Conservation (phyloP, 2,329 filamentous ascomycete genomes). For the Colletotrichum endophyticum region DNA sequence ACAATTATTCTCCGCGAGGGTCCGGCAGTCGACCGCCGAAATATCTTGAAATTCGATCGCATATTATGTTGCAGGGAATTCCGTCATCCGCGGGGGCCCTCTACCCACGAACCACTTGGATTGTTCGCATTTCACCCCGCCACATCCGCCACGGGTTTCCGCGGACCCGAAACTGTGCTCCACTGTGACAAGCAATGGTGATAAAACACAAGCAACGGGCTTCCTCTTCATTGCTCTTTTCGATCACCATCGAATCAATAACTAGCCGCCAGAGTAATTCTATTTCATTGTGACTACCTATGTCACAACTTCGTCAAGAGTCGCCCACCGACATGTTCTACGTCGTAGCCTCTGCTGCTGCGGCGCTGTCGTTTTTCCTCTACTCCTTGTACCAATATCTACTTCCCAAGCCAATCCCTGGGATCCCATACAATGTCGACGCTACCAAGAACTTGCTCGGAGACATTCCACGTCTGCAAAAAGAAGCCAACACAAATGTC, state of each 20-base stretch:
- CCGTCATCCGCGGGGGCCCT: background rate
- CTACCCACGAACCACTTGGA: background rate
- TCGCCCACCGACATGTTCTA: background rate
- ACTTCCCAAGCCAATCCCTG: background rate
- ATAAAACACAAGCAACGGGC: background rate
- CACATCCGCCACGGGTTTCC: background rate
- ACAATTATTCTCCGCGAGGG: background rate
- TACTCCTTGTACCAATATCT: background rate
- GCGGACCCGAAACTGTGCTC: background rate
- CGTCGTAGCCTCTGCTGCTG: background rate
- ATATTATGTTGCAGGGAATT: background rate
- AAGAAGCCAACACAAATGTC: background rate
- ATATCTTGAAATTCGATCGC: background rate
- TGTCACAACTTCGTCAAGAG: background rate
- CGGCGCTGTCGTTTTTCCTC: background rate
- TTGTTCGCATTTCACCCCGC: background rate
- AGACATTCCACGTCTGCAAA: background rate
- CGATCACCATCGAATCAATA: background rate
- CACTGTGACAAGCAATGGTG: background rate
- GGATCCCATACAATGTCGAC: background rate
- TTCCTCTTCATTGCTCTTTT: background rate
- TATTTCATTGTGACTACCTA: too few species aligned
- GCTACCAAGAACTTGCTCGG: background rate
- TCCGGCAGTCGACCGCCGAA: background rate
- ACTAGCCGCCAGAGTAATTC: too few species aligned